Evolutionary conservation across 306 rosid species (phyloP), one percentile per base, ranked within the genome.

Genomic region (Fagus crenata): DNA sequence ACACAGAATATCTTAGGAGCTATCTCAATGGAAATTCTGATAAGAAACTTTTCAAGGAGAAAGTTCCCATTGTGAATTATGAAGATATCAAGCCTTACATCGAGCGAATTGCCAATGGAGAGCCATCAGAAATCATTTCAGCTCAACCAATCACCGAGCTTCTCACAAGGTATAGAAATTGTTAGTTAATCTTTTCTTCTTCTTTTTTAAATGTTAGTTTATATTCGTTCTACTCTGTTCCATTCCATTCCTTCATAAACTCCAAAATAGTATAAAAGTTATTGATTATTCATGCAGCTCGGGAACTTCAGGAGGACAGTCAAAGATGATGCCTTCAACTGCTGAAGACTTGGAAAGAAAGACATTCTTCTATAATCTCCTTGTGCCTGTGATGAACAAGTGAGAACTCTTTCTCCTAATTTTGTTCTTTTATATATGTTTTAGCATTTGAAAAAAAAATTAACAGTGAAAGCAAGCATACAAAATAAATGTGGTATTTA

Each of bases 341-440:
- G 86, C 78, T 79, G 95, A 91, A 68, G 98, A 93, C 80, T 72
- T 91, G 86, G 97, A 88, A 76, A 92, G 97, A 69, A 92, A 90
- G 83, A 90, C 92, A 42, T 89, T 93, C 84, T 89, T 93, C 64
- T 91, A 93, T 84, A 91, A 92, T 84, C 89, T 93, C 65, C 98
- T 93, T 69, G 86, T 87, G 89, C 98, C 98, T 43, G 90, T 93
- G 65, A 87, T 93, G 89, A 93, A 91, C 89, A 90, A 91, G 98
- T 93, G 64, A 74, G 77, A 75, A 87, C 74, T 61, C 11, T 65
- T 6, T 53, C 65, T 33, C 49, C 11, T 55, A 76, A 31, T 76
- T 49, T 55, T 33, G 35, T 2, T 37, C 11, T 32, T 37, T 28
- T 22, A 0, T 7, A 9, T 46, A 12, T 7, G 0, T 7, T 42